Evolutionary conservation across 1,284 basidiomycete genomes (phyloP).

Genomic region (Sutorius eximius): DNA sequence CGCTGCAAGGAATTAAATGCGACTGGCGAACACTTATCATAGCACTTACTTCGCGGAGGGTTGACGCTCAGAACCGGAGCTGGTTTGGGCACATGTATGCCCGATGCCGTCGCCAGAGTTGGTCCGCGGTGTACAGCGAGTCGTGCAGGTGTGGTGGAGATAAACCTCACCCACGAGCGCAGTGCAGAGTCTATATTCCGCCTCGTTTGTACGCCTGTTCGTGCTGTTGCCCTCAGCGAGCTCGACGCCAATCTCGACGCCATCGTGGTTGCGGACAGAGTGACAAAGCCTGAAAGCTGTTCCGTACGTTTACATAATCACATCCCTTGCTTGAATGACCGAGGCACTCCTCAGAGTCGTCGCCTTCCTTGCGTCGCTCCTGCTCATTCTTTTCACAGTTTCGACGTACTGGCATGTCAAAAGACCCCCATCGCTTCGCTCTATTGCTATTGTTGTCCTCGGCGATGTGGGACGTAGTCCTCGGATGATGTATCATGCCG

Average conservation of each 20-base stretch:
- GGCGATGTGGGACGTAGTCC: slow-evolving; percentile 96
- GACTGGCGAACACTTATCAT: background rate
- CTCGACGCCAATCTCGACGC: slow-evolving; percentile 16
- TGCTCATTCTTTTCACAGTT: slow-evolving; percentile 21
- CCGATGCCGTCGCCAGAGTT: slow-evolving; percentile 40
- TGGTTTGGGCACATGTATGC: slow-evolving; percentile 25
- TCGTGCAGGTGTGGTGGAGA: slow-evolving; percentile 26
- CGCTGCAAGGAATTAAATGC: slow-evolving; percentile 41
- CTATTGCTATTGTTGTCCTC: slow-evolving; percentile 87
- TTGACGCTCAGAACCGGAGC: slow-evolving; percentile 6
- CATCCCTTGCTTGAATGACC: slow-evolving; percentile 9
- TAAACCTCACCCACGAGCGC: slow-evolving; percentile 26
- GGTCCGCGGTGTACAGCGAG: slow-evolving; percentile 35
- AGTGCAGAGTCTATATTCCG: slow-evolving; percentile 8
- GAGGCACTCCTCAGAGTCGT: slow-evolving; percentile 1
- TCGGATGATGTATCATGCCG: slow-evolving; percentile 98
- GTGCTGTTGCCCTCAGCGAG: slow-evolving; percentile 18
- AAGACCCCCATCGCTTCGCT: slow-evolving; percentile 50
- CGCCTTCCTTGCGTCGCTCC: slow-evolving; percentile 7
- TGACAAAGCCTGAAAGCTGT: background rate
- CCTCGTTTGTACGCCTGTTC: slow-evolving; percentile 1
- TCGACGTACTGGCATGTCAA: slow-evolving; percentile 21
- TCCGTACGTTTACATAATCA: slow-evolving; percentile 23
- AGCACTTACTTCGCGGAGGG: slow-evolving; percentile 29
- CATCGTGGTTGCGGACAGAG: slow-evolving; percentile 20